A percentile compares a stretch with the other conserved stretches of the same genome.
These are phyloP conservation scores for Thraustochytrium sp. DNA, from an alignment of 352 stramenopile species.

Conservation along the genomic window DNA sequence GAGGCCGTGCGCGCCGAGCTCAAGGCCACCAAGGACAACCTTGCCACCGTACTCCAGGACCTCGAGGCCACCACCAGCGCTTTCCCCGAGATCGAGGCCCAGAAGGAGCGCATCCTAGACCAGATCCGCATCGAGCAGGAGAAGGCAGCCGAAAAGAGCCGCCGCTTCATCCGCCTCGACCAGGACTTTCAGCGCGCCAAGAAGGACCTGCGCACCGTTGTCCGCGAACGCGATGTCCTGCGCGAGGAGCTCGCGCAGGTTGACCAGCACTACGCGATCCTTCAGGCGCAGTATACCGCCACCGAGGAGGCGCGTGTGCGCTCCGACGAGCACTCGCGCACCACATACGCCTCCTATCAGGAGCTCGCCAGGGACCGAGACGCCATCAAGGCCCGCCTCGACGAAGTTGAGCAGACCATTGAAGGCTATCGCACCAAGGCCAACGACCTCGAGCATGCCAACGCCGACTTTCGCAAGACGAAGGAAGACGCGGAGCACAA, in stretches of 20 bases:
- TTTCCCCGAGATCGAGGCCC: not conserved
- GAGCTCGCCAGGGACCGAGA: not conserved
- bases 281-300: not conserved
- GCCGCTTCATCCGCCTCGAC: not conserved
- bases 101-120: not conserved
- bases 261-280: not conserved
- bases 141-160: not conserved
- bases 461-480: conserved; percentile 1
- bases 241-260: not conserved
- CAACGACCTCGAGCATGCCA: not conserved
- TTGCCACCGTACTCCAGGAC: not conserved
- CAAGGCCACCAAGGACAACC: not conserved
- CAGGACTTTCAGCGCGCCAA: not conserved
- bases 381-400: not conserved
- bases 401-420: not conserved
- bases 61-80: conserved; percentile 5
- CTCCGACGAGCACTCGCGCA: not conserved
- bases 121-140: not conserved
- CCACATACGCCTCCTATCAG: not conserved
- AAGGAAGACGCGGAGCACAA: conserved; percentile 28
- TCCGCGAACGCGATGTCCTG: not conserved
- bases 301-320: not conserved
- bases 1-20: conserved; percentile 9
- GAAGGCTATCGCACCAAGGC: not conserved
- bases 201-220: not conserved